Base-by-base conservation (phyloP, 768 basidiomycete species). In the Pulveroboletus sp. region DNA sequence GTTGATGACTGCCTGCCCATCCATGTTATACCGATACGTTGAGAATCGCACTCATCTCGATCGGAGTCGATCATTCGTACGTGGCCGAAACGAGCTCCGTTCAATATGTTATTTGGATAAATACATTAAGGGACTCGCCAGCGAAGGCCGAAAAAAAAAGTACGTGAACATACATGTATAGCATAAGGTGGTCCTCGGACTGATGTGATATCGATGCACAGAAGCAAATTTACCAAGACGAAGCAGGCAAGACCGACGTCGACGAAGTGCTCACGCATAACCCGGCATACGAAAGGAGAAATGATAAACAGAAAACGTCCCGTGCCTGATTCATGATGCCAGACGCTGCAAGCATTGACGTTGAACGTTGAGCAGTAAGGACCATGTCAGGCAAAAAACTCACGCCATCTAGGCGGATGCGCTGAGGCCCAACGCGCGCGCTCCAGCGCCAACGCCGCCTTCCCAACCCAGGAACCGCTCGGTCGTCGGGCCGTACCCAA, bases 391-490 rank as follows among this genome's bases (percentile, higher is more conserved):
- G 49, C 22, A 48, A n/a, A 50, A 53, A 32, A 62, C 65, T 67
- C 53, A 66, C 67, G 40, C 52, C 53, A 43, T 43, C 51, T 67
- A 68, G 43, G 55, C 59, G 12, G 67, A 68, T 2, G 62, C 67
- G 27, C 67, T 68, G 49, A 90, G 73, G 7, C 89, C 89, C 69
- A 93, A 73, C 27, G 87, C 85, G 17, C 89, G 77, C 30, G 90
- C 90, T n/a, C 89, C 89, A 38, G 88, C 84, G 27, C 90, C 89
- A 17, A 71, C 69, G 13, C 77, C 78, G 8, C 89, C 89, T 55
- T 86, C 84, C 89, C 89, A 93, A 19, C 83, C 87, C 11, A 79
- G 65, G 67, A 93, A 93, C 41, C 85, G 71, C 64, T 89, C 87
- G 55, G 44, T 60, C 36, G 65, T 58, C 34, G 60, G 63, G 36